Evolutionary conservation across 2,329 filamentous ascomycete species (phyloP).

Genomic region (Fusarium siculi): DNA sequence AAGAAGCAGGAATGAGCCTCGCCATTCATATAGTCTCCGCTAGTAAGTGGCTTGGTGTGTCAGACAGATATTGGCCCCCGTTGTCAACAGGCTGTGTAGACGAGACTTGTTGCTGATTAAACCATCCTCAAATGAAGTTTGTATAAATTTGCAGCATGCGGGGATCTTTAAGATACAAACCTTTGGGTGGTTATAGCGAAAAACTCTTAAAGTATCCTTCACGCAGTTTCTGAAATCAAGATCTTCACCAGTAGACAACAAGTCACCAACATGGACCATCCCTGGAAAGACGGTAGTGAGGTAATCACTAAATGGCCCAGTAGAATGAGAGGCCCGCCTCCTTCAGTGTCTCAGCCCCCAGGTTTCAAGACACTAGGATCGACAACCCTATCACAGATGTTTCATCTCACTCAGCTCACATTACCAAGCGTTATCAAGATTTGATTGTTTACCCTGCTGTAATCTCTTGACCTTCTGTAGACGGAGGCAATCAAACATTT

Average conservation of each 20-base stretch:
- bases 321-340: background rate
- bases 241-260: background rate
- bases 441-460: background rate
- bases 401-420: background rate
- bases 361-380: background rate
- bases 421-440: background rate
- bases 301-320: background rate
- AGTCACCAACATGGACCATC: background rate
- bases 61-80: background rate
- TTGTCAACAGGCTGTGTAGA: background rate
- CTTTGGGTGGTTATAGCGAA: background rate
- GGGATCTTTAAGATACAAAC: background rate
- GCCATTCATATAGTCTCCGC: background rate
- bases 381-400: background rate
- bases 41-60: background rate
- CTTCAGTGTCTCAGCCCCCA: background rate
- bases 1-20: background rate
- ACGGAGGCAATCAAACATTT: fast-evolving
- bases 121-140: background rate
- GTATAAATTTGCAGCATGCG: background rate
- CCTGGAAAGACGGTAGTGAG: background rate
- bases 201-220: background rate
- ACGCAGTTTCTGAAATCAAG: background rate
- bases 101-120: background rate
- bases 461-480: too few species aligned